Conservation (phyloP, 305 asterid genomes). For the Withania somnifera region DNA sequence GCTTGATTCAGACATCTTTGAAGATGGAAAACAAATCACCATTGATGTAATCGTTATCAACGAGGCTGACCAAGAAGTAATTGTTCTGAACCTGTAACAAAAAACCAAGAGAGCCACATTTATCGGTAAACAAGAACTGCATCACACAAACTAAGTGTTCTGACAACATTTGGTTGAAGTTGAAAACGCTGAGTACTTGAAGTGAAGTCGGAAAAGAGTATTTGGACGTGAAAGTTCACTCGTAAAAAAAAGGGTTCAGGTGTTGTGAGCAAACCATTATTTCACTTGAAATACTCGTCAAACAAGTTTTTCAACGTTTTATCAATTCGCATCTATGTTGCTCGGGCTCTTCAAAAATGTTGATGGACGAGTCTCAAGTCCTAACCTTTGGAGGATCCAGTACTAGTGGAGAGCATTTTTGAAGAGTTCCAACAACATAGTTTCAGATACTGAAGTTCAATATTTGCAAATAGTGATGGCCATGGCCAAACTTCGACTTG, state of each 20-base stretch:
- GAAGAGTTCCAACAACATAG: background rate
- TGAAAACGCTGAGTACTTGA: background rate
- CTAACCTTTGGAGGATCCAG: too few relatives aligned
- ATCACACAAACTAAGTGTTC: background rate
- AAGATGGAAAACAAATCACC: slow-evolving; percentile 77
- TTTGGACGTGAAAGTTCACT: background rate
- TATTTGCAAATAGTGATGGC: background rate
- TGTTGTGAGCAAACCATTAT: background rate
- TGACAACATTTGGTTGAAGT: background rate
- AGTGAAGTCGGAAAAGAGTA: background rate
- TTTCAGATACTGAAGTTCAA: background rate
- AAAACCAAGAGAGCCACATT: background rate
- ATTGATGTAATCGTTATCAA: slow-evolving; percentile 69
- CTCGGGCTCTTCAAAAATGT: background rate
- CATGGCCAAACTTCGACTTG: background rate
- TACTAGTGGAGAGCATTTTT: too few relatives aligned
- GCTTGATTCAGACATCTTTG: slow-evolving; percentile 34
- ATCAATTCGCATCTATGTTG: background rate
- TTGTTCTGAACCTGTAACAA: slow-evolving; percentile 49
- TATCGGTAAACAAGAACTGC: background rate
- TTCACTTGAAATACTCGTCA: background rate
- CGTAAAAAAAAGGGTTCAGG: too few relatives aligned
- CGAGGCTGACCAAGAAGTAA: slow-evolving; percentile 87
- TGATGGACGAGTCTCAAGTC: background rate
- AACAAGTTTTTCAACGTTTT: background rate